These are phyloP conservation scores for Quercus alba DNA, from an alignment of 306 rosid species.

Conservation along the genomic window DNA sequence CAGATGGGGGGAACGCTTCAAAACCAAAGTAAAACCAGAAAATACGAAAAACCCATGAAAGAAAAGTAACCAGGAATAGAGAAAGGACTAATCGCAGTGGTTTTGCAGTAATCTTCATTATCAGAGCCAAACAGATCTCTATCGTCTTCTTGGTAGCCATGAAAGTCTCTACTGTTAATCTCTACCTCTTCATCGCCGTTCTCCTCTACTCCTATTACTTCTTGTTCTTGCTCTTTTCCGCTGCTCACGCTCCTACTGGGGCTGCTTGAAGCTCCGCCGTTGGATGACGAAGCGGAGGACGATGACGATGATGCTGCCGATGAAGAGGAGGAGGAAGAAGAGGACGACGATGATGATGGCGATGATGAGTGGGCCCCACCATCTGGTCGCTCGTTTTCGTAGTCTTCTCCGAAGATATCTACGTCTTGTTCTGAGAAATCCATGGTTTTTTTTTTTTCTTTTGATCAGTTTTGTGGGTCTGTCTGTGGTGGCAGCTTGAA, in stretches of 20 bases:
- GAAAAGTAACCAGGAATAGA: conserved; percentile 66
- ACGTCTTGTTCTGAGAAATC: conserved; percentile 70
- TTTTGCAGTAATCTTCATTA: conserved; percentile 78
- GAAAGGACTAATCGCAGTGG: conserved; percentile 68
- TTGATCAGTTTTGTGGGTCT: neutral
- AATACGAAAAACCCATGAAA: neutral
- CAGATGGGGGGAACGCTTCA: neutral
- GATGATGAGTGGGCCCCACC: conserved; percentile 68
- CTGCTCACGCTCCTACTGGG: conserved; percentile 38
- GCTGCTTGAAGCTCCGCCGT: conserved; percentile 55
- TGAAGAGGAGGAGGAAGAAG: conserved; percentile 27
- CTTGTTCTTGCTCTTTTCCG: conserved; percentile 41
- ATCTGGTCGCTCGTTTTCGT: conserved; percentile 25
- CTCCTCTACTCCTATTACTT: conserved; percentile 29
- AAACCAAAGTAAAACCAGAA: neutral
- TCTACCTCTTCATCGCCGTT: conserved; percentile 57
- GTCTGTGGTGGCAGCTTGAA: neutral
- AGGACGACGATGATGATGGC: conserved; percentile 52
- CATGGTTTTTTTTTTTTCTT: conserved; percentile 33
- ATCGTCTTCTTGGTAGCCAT: conserved; percentile 34
- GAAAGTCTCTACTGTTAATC: conserved; percentile 10
- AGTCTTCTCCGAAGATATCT: conserved; percentile 69
- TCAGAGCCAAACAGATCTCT: conserved; percentile 91
- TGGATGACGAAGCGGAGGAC: conserved; percentile 56
- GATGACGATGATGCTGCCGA: conserved; percentile 51